Evolutionary conservation across 345 rosid genomes (phyloP).

Genomic region (Syzygium oleosum): DNA sequence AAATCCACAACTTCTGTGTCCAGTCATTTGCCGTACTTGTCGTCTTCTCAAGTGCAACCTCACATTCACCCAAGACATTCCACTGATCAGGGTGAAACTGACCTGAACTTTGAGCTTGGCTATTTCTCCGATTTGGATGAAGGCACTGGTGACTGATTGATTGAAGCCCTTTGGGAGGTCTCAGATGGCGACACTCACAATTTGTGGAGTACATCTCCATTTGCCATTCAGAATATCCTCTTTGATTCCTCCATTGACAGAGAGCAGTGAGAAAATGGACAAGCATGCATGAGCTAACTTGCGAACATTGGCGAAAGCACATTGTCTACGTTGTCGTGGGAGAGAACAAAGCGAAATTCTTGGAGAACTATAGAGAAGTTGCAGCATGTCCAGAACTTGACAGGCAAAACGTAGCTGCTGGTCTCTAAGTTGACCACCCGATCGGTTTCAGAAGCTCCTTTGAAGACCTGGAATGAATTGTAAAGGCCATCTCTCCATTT

Average conservation of each 20-base stretch:
- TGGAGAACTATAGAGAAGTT: neutral
- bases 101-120: neutral
- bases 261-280: neutral
- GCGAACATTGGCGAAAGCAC: neutral
- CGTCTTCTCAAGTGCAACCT: neutral
- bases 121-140: neutral
- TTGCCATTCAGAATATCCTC: neutral
- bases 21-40: neutral
- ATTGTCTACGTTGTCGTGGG: rapidly evolving
- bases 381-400: neutral
- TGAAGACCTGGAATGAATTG: neutral
- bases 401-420: neutral
- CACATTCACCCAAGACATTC: neutral
- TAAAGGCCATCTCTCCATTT: no score
- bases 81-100: neutral
- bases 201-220: neutral
- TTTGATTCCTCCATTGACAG: neutral
- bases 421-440: neutral
- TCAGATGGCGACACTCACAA: neutral
- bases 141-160: neutral
- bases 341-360: neutral
- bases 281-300: neutral
- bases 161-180: neutral
- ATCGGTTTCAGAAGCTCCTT: neutral
- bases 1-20: neutral